Evolutionary conservation across 768 basidiomycete genomes (phyloP).

Genomic region (Postia placenta): DNA sequence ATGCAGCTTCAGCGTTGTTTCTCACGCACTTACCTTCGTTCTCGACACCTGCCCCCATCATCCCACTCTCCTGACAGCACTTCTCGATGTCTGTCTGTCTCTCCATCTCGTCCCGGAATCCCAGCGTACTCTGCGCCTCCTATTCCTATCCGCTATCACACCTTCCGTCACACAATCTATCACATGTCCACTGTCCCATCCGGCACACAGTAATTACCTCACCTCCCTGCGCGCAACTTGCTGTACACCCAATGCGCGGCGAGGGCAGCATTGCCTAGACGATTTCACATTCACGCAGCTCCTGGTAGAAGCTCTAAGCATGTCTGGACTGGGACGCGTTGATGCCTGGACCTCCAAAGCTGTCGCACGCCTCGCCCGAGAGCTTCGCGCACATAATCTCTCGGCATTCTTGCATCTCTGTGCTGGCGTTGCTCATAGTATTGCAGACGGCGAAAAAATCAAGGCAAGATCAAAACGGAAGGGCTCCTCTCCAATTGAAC

Average conservation of each 20-base stretch:
- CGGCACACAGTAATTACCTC: slow-evolving; percentile 42
- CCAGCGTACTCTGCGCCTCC: slow-evolving; percentile 31
- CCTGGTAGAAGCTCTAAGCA: slow-evolving; percentile 27
- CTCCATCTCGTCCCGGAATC: slow-evolving; percentile 39
- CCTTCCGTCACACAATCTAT: slow-evolving; percentile 16
- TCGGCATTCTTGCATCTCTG: slow-evolving; percentile 27
- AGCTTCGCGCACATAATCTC: slow-evolving; percentile 26
- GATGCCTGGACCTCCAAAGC: slow-evolving; percentile 39
- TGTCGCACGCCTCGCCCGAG: slow-evolving; percentile 29
- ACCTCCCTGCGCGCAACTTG: slow-evolving; percentile 38
- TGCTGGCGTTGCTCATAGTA: slow-evolving; percentile 19
- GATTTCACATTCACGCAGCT: slow-evolving; percentile 27
- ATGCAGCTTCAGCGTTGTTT: slow-evolving; percentile 42
- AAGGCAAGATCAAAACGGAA: slow-evolving; percentile 5
- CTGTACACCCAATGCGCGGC: slow-evolving; percentile 8
- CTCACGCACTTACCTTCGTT: slow-evolving; percentile 47
- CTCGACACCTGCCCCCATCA: slow-evolving; percentile 39
- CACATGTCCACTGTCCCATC: slow-evolving; percentile 30
- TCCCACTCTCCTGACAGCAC: slow-evolving; percentile 39
- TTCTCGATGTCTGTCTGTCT: slow-evolving; percentile 47
- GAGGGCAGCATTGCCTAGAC: slow-evolving; percentile 15
- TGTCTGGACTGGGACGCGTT: slow-evolving; percentile 4
- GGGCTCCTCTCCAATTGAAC: neutral
- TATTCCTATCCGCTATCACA: slow-evolving; percentile 35
- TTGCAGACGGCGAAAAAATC: neutral